Evolutionary conservation across 352 stramenopile genomes (phyloP), one percentile per base, ranked within the genome.

Genomic region (Phytophthora ohioensis): DNA sequence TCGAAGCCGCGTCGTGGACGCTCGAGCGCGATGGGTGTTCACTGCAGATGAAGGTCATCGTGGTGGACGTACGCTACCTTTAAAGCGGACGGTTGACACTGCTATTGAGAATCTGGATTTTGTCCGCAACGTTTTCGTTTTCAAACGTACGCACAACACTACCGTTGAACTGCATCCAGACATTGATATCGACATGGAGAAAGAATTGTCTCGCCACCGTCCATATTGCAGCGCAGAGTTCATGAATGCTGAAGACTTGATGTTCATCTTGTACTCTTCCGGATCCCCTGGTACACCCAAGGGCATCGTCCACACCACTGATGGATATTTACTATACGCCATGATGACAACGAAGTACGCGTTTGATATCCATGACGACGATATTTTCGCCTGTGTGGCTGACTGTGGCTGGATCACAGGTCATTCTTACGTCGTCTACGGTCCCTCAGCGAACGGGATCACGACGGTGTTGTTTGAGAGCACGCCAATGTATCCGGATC

Each of bases 381-480:
- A 99, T 66, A 87, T 99, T 39, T 98, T 97, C 71, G 92, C 91
- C 0, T 99, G 95, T 67, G 92, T 98, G 9, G 96, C 97, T 3
- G 97, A 99, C 73, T 91, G 88, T 39, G 96, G 97, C 21, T 99
- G 97, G 97, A 98, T 99, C 78, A 98, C 97, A 39, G 97, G 97
- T 43, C 97, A 99, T 82, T 96, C 85, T 43, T 97, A 96, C 77
- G 98, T 99, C 68, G 84, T 99, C 7, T 99, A 99, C 74, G 97
- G 97, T 27, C 95, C 97, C 5, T 46, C 27, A 3, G 41, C 41
- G 41, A 46, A 46, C 13, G 41, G 41, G n/a, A 46, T 46, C 13
- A 46, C 97, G 6, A 99, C 97, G 2, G 88, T 99, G 54, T 95
- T 99, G 87, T 99, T 99, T 74, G 97, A 99, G 80, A 95, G 79